Percentiles rank a stretch among this genome's conserved stretches.
These are phyloP conservation scores for Metschnikowia continentalis DNA, from an alignment of 805 yeast genomes.

Conservation along the genomic window DNA sequence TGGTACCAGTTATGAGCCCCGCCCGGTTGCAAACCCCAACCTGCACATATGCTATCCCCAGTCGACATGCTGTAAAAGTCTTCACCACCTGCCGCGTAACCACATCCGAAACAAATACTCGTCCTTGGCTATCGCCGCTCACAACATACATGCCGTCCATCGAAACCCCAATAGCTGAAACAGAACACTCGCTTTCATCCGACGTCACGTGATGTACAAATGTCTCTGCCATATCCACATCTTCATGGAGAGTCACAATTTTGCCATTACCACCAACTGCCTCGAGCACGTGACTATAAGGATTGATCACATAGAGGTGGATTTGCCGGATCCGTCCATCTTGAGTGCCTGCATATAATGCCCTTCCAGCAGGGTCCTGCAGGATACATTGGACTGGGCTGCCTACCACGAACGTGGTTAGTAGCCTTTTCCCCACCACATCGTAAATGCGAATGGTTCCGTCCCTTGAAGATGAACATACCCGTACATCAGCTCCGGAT, in stretches of 20 bases:
- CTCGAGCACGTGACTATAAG: slow-evolving; percentile 43
- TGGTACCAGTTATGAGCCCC: slow-evolving; percentile 11
- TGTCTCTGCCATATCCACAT: slow-evolving; percentile 46
- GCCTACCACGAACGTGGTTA: slow-evolving; percentile 71
- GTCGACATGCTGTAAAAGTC: slow-evolving; percentile 43
- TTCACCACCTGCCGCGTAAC: slow-evolving; percentile 64
- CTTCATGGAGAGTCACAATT: slow-evolving; percentile 49
- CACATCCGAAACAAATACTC: slow-evolving; percentile 63
- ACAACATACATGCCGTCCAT: slow-evolving; percentile 71
- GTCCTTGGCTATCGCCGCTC: slow-evolving; percentile 74
- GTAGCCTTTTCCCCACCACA: slow-evolving; percentile 39
- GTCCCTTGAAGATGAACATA: slow-evolving; percentile 71
- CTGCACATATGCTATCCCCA: slow-evolving; percentile 31
- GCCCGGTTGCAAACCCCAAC: slow-evolving; percentile 21
- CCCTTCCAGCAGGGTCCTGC: slow-evolving; percentile 76
- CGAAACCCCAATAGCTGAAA: slow-evolving; percentile 56
- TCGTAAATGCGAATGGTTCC: slow-evolving; percentile 72
- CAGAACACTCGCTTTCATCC: slow-evolving; percentile 13
- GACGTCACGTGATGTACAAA: slow-evolving; percentile 45
- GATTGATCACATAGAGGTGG: slow-evolving; percentile 42
- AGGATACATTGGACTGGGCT: slow-evolving; percentile 53
- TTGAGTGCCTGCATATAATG: slow-evolving; percentile 62
- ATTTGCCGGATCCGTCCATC: slow-evolving; percentile 60
- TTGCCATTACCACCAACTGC: slow-evolving; percentile 57
- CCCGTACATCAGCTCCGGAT: slow-evolving; percentile 59